phyloP scores from a whole-genome alignment of 2,329 filamentous ascomycete genomes.

The Cryphonectria parasitica region DNA sequence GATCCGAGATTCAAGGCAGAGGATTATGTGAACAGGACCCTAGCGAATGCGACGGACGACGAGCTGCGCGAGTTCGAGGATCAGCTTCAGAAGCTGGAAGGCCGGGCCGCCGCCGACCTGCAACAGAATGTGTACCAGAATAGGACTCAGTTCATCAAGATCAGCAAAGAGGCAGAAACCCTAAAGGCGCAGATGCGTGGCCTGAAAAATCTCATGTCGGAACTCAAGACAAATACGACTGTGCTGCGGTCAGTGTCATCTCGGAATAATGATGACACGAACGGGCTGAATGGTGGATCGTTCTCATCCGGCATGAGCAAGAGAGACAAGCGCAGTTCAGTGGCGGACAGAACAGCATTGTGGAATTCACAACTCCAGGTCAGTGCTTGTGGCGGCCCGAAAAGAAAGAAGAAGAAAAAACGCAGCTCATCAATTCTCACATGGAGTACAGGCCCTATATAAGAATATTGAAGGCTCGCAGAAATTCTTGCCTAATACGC shows the following conservation, averaged over 20 bases:
- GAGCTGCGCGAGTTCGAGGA: constrained; percentile 84
- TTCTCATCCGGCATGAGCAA: constrained; percentile 63
- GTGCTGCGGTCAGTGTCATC: constrained; percentile 65
- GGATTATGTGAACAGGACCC: constrained; percentile 66
- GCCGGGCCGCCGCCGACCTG: constrained; percentile 77
- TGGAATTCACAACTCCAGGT: constrained; percentile 72
- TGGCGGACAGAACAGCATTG: constrained; percentile 69
- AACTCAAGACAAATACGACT: constrained; percentile 79
- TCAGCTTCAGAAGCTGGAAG: constrained; percentile 75
- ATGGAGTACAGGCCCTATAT: constrained; percentile 68
- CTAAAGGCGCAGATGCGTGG: constrained; percentile 95
- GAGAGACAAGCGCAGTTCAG: constrained; percentile 85
- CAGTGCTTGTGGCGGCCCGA: constrained; percentile 1
- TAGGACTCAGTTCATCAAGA: constrained; percentile 97
- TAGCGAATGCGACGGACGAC: constrained; percentile 84
- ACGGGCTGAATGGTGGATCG: constrained; percentile 52
- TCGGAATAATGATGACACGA: constrained; percentile 52
- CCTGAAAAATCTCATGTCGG: constrained; percentile 86
- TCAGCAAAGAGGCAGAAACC: constrained; percentile 98
- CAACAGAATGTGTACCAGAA: constrained; percentile 98
- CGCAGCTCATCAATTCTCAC: constrained; percentile 9
- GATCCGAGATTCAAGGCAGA: constrained; percentile 69
- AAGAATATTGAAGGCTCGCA: constrained; percentile 98
- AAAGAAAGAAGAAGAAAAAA: no score
- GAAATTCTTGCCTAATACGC: constrained; percentile 89